A percentile compares a stretch with the other conserved stretches of the same genome.
Conservation (phyloP, 106 monocot species). For the Allium cepa region DNA sequence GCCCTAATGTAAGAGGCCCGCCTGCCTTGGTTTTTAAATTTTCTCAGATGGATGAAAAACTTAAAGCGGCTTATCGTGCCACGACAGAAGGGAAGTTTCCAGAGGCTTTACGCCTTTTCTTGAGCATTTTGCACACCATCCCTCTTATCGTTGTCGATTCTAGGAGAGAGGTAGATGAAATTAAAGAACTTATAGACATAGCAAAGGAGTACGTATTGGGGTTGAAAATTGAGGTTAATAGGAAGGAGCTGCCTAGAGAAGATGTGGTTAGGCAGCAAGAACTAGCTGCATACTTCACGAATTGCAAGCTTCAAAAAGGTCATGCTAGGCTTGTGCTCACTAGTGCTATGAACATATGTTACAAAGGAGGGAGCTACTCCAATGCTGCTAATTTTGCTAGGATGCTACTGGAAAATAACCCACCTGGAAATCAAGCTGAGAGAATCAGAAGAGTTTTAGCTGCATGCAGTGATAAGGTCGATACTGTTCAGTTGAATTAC, state of each 20-base stretch:
- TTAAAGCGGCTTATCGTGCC: conserved; percentile 57
- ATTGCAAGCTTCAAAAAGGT: conserved; percentile 71
- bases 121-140: conserved; percentile 58
- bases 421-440: conserved; percentile 42
- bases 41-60: conserved; percentile 75
- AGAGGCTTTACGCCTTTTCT: conserved; percentile 66
- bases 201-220: conserved; percentile 71
- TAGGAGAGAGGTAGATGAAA: conserved; percentile 84
- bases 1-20: conserved; percentile 59
- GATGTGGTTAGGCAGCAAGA: conserved; percentile 57
- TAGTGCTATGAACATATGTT: conserved; percentile 73
- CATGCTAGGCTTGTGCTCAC: conserved; percentile 63
- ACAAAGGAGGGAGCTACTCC: conserved; percentile 49
- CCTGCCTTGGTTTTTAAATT: conserved; percentile 74
- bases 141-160: conserved; percentile 89
- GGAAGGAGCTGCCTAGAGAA: conserved; percentile 59
- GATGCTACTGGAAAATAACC: conserved; percentile 69
- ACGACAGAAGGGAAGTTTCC: conserved; percentile 70
- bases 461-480: conserved; percentile 42
- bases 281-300: conserved; percentile 85
- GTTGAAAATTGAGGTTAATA: conserved; percentile 63
- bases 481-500: conserved; percentile 55
- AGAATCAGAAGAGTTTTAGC: conserved; percentile 58
- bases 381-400: conserved; percentile 78
- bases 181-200: conserved; percentile 81